phyloP scores from a whole-genome alignment of 148 eudicot genomes.

The Polygonum aviculare region DNA sequence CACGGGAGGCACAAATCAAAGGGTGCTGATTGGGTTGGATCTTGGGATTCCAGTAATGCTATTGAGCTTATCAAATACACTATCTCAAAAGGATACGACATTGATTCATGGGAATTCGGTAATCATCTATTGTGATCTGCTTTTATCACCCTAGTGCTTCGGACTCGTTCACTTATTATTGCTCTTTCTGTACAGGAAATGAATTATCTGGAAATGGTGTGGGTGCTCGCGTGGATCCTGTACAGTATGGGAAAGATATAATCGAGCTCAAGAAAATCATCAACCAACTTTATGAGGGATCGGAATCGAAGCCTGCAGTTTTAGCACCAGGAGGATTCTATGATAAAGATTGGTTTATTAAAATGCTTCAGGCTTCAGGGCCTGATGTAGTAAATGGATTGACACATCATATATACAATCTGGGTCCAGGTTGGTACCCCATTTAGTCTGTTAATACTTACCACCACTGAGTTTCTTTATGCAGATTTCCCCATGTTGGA shows the following conservation, averaged over 20 bases:
- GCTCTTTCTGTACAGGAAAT: constrained; percentile 39
- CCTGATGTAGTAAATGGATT: constrained; percentile 44
- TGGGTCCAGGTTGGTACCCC: constrained; percentile 70
- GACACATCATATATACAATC: constrained; percentile 80
- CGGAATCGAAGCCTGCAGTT: constrained; percentile 40
- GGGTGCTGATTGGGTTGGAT: constrained; percentile 44
- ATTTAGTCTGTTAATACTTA: neutral
- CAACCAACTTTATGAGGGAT: constrained; percentile 34
- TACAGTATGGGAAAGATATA: constrained; percentile 64
- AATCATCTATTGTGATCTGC: constrained; percentile 9
- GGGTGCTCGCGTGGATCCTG: constrained; percentile 63
- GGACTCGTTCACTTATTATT: neutral
- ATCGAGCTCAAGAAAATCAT: constrained; percentile 46
- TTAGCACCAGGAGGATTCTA: constrained; percentile 94
- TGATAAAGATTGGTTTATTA: constrained; percentile 56
- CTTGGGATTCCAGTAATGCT: constrained; percentile 75
- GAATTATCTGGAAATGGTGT: constrained; percentile 82
- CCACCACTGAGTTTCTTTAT: neutral
- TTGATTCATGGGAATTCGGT: constrained; percentile 99
- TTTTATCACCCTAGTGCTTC: neutral
- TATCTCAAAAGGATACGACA: constrained; percentile 67
- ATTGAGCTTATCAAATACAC: constrained; percentile 70
- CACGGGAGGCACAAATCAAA: constrained; percentile 44
- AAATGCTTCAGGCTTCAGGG: constrained; percentile 65
- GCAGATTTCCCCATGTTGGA: neutral